Evolutionary conservation across 306 rosid species (phyloP), one percentile per base, ranked within the genome.

Genomic region (Casuarina glauca): DNA sequence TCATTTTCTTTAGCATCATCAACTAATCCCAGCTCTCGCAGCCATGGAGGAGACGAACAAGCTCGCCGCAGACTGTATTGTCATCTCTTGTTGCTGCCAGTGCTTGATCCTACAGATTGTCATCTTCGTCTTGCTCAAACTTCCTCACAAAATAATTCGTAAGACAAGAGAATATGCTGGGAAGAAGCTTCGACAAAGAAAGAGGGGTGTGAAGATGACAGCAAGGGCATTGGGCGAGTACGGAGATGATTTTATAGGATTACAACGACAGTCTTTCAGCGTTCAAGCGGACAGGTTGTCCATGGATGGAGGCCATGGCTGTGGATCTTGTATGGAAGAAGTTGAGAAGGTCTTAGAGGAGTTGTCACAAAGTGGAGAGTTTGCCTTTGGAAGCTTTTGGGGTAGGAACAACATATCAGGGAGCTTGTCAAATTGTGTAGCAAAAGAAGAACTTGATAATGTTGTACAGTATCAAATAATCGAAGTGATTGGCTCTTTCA

Each of bases 301-400:
- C 41, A 67, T 8, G 9, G 84, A 70, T 70, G 82, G 16, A 43
- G 67, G 38, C 8, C 82, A 57, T 12, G 54, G 43, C 72, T 70
- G 75, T 78, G 76, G 80, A 64, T 36, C 79, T 64, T 93, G 97
- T 80, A 80, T 92, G 82, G 86, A 87, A 72, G 97, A 94, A 81
- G 90, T 92, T 67, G 97, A 92, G 81, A 87, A 78, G 84, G 93
- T 87, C 46, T 80, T 94, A 86, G 85, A 90, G 75, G 95, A 83
- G 73, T 61, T 94, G 64, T 80, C 82, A 50, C 64, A 81, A 9
- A 90, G 80, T 57, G 97, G 98, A 63, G 93, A 87, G 81, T 90
- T 94, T 66, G 91, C 76, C 46, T 94, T 94, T 86, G 98, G 98
- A 74, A 92, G 93, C 80, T 94, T 94, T 78, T 88, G 94, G 93